Conservation (phyloP, 1,284 basidiomycete species). For the Malassezia equina region DNA sequence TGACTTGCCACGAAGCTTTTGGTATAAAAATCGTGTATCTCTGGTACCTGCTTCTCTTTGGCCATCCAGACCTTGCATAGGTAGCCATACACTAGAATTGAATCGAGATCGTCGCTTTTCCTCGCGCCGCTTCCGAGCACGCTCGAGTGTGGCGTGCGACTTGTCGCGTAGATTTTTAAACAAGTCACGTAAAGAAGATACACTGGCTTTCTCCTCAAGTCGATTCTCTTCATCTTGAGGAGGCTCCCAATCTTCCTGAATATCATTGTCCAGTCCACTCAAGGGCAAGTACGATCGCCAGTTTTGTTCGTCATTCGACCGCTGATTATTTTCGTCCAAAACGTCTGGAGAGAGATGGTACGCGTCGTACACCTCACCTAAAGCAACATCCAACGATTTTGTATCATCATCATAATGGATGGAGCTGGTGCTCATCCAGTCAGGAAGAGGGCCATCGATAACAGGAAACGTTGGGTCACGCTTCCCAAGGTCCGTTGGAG, state of each 20-base stretch:
- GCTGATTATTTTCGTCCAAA: neutral
- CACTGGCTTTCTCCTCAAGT: neutral
- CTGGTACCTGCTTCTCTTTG: neutral
- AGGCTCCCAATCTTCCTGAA: neutral
- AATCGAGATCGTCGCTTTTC: neutral
- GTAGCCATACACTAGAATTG: constrained; percentile 2
- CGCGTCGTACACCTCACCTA: constrained; percentile 11
- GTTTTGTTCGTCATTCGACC: neutral
- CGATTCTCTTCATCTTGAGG: constrained; percentile 4
- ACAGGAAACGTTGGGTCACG: neutral
- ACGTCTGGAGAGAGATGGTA: neutral
- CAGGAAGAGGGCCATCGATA: neutral
- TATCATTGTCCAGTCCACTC: neutral
- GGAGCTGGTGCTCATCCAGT: neutral
- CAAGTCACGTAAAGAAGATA: neutral
- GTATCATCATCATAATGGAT: neutral
- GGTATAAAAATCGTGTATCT: neutral
- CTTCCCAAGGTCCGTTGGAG: neutral
- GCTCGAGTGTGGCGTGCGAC: neutral
- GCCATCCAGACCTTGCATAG: constrained; percentile 3
- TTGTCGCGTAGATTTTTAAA: neutral
- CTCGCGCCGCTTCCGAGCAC: neutral
- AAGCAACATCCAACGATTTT: neutral
- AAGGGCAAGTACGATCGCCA: constrained; percentile 11
- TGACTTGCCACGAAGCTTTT: constrained; percentile 62